phyloP scores from a whole-genome alignment of 805 yeast species.

The Starmerella geochares region DNA sequence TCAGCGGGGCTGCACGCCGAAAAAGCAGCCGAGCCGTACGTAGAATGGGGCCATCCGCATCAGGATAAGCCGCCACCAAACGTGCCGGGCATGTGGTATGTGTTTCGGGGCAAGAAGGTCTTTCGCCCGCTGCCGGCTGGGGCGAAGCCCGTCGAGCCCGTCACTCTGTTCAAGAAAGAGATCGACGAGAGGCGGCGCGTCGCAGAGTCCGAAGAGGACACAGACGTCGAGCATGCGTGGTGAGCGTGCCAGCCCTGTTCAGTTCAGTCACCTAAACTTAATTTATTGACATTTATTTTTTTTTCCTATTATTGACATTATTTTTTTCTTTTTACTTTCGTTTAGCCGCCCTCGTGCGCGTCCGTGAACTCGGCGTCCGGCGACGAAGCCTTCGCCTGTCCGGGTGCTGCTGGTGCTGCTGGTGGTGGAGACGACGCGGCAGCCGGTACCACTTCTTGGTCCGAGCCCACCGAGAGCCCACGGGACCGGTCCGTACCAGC shows the following conservation, averaged over 20 bases:
- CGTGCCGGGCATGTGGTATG: conserved; percentile 33
- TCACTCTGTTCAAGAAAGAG: conserved; percentile 20
- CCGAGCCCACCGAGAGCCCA: conserved; percentile 1
- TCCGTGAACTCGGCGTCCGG: not conserved
- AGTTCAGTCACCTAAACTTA: not conserved
- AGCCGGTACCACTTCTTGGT: not conserved
- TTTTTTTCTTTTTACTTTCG: not conserved
- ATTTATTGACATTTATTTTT: conserved; percentile 4
- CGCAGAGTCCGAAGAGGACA: conserved; percentile 17
- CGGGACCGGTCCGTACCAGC: conserved; percentile 3
- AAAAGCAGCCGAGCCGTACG: not conserved
- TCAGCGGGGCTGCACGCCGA: no score
- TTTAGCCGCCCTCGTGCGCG: not conserved
- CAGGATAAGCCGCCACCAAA: conserved; percentile 23
- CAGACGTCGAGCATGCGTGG: conserved; percentile 13
- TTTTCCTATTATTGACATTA: not conserved
- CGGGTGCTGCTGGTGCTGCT: not conserved
- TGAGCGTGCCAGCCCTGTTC: not conserved
- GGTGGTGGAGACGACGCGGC: conserved; percentile 3
- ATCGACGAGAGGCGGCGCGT: conserved; percentile 3
- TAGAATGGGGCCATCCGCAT: conserved; percentile 18
- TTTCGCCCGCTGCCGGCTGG: conserved; percentile 31
- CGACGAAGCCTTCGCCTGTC: no score
- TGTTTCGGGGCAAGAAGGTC: conserved; percentile 33
- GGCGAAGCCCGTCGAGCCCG: conserved; percentile 23